phyloP scores from a whole-genome alignment of 2,329 filamentous ascomycete genomes.

The Curvularia lunata region DNA sequence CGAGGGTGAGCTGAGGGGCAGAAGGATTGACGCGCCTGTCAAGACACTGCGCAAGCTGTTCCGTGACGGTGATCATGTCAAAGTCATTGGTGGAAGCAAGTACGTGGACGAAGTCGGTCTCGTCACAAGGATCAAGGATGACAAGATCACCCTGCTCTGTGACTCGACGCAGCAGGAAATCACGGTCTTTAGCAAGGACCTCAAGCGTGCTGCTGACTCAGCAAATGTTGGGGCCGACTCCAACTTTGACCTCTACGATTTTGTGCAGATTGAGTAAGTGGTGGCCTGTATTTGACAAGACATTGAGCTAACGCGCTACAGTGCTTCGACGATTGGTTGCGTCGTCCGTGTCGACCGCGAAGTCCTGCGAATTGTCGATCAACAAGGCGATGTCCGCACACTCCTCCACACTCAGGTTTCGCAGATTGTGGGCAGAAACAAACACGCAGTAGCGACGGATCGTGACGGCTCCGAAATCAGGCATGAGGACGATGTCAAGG shows the following conservation, averaged over 20 bases:
- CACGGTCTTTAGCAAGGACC: conserved; percentile 96
- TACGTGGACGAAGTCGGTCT: conserved; percentile 96
- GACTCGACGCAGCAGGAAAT: conserved; percentile 94
- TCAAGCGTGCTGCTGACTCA: conserved; percentile 90
- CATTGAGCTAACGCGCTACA: conserved; percentile 35
- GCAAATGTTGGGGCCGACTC: conserved; percentile 84
- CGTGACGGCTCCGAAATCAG: conserved; percentile 92
- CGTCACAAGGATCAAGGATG: conserved; percentile 91
- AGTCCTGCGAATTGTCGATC: conserved; percentile 86
- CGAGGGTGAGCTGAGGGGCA: conserved; percentile 80
- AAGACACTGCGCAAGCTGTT: conserved; percentile 94
- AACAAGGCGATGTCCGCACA: conserved; percentile 81
- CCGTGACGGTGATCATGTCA: conserved; percentile 93
- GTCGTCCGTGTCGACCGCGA: conserved; percentile 96
- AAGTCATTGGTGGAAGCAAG: conserved; percentile 94
- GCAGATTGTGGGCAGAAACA: conserved; percentile 83
- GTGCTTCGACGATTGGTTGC: conserved; percentile 85
- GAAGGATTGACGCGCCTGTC: conserved; percentile 89
- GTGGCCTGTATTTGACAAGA: neutral
- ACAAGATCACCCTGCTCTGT: conserved; percentile 89
- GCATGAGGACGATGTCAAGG: conserved; percentile 88
- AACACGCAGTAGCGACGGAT: conserved; percentile 87
- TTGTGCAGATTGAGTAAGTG: conserved; percentile 85
- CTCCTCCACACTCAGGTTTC: conserved; percentile 90
- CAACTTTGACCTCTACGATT: conserved; percentile 88